Percentiles rank a stretch among this genome's conserved stretches.
These are phyloP conservation scores for Pholiota adiposa DNA, from an alignment of 1,284 basidiomycete genomes.

Conservation along the genomic window DNA sequence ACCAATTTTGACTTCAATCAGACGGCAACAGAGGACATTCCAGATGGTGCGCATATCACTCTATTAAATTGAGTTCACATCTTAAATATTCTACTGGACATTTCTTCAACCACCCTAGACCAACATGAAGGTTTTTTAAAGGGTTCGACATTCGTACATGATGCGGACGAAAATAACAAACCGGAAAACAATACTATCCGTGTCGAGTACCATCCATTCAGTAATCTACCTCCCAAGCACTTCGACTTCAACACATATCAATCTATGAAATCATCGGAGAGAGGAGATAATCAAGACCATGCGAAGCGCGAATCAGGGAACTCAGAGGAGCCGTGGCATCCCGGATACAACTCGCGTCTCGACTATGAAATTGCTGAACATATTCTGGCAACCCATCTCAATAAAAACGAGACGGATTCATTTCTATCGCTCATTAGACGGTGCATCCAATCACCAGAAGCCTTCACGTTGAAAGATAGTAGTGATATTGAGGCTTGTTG, in stretches of 20 bases:
- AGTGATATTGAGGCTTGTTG: constrained; percentile 6
- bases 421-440: background rate
- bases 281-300: background rate
- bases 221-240: background rate
- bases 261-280: background rate
- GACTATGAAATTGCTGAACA: constrained; percentile 25
- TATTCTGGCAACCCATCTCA: constrained; percentile 16
- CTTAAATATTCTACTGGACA: no score
- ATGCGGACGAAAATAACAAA: background rate
- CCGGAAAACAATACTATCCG: background rate
- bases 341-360: constrained; percentile 14
- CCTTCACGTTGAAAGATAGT: constrained; percentile 7
- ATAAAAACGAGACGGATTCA: background rate
- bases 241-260: background rate
- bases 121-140: background rate
- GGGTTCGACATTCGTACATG: background rate
- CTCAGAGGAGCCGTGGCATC: constrained; percentile 15
- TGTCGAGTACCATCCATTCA: background rate
- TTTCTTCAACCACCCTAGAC: no score
- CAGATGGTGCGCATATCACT: no score
- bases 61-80: no score
- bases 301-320: no score
- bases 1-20: no score
- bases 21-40: no score
- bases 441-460: background rate